Base-by-base conservation (phyloP, 2,329 filamentous ascomycete species). In the Mariannaea sp. region DNA sequence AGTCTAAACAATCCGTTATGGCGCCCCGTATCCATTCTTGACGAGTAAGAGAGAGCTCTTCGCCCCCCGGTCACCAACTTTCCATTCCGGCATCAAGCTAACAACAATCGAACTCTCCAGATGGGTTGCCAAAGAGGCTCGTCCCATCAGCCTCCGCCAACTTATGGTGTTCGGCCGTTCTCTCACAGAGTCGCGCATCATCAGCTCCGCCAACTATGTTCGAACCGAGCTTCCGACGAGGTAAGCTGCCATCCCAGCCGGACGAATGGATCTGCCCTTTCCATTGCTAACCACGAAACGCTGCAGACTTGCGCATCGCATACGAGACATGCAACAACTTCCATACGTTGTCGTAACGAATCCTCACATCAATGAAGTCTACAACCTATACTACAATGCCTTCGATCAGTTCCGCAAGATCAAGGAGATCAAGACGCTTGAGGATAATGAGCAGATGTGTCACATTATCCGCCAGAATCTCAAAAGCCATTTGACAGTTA, bases 281-380 rank as follows among this genome's bases (percentile, higher is more conserved):
- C 29, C 9, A 16, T 30, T 19, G 43, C 51, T 67, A 45, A 61
- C 51, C 22, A 36, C 38, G 39, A 41, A 53, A 47, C 35, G 16
- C 14, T 40, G 43, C 61, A 93, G 91, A 63, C 84, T 97, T 62
- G 91, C 93, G 14, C 94, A 99, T 73, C 89, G 94, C 27, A 86
- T 99, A 58, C 90, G 95, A 54, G 93, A 99, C 71, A 97, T 99
- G 84, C 94, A 99, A 73, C 92, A 90, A 58, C 80, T 99, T 33
- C 94, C 94, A 14, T 99, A 96, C 70, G 90, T 94, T 30, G 93
- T 97, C 49, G 90, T 97, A 41, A 92, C 90, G n/a, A 99, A 99
- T 67, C 85, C 85, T 6, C 91, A 99, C 71, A 89, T 99, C 58
- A 91, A 89, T 69, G 87, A 95, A 61, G 94, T 97, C 27, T 99